These are phyloP conservation scores for Arxiozyma telluris DNA, from an alignment of 1,139 yeast genomes.

Conservation along the genomic window DNA sequence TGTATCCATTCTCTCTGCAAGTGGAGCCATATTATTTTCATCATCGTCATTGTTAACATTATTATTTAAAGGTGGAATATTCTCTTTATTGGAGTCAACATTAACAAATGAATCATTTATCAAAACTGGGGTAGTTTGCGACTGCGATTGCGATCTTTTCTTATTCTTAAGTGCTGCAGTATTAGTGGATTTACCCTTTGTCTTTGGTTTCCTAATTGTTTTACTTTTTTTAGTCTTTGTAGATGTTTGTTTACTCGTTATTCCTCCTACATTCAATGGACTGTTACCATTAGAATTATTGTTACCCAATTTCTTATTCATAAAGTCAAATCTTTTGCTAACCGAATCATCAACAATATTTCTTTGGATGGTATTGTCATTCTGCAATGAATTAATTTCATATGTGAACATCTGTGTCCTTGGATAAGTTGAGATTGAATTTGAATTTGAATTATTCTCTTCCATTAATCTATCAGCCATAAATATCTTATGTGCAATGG, in stretches of 20 bases:
- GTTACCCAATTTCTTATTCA: slow-evolving; percentile 20
- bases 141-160: neutral
- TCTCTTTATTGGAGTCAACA: slow-evolving; percentile 19
- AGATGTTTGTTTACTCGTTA: slow-evolving; percentile 24
- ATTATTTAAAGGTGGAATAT: slow-evolving; percentile 23
- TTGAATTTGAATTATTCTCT: slow-evolving; percentile 2
- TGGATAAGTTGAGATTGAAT: slow-evolving; percentile 4
- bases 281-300: slow-evolving; percentile 10
- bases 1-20: slow-evolving; percentile 4
- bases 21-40: neutral
- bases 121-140: neutral
- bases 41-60: neutral
- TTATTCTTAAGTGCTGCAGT: neutral
- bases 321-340: slow-evolving; percentile 29
- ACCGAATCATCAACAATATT: slow-evolving; percentile 25
- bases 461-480: slow-evolving; percentile 33
- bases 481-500: slow-evolving; percentile 36
- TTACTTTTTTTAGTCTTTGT: neutral
- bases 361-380: slow-evolving; percentile 21
- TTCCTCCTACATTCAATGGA: neutral
- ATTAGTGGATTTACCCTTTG: neutral
- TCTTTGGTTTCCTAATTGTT: neutral
- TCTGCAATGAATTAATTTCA: slow-evolving; percentile 22
- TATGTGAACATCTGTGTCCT: slow-evolving; percentile 14
- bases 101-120: slow-evolving; percentile 3